Evolutionary conservation across 371 early-diverging fungal species (phyloP).

Genomic region (Entomophthora muscae): DNA sequence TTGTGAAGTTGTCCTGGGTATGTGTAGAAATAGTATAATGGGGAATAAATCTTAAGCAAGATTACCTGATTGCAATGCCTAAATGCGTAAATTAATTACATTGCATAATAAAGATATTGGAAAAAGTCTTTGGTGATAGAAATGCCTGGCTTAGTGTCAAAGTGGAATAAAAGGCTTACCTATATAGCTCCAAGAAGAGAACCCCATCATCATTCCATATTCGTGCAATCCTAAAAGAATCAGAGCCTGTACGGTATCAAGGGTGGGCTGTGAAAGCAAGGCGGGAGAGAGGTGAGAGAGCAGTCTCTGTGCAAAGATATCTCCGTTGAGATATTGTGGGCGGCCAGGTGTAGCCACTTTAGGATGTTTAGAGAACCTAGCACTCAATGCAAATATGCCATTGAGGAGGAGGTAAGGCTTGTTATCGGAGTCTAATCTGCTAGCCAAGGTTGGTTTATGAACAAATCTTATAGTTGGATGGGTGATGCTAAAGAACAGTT

Average conservation of each 20-base stretch:
- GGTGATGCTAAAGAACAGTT: neutral
- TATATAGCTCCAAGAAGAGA: conserved; percentile 7
- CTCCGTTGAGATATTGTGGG: conserved; percentile 1
- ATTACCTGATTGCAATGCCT: conserved; percentile 5
- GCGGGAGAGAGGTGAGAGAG: neutral
- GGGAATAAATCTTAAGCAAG: neutral
- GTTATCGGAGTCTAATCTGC: neutral
- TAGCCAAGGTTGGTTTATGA: neutral
- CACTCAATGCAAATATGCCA: neutral
- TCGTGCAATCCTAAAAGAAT: conserved; percentile 7
- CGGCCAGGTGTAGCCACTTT: neutral
- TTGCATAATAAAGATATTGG: too few relatives aligned
- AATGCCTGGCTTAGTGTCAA: too few relatives aligned
- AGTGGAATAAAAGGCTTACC: neutral
- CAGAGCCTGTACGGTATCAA: conserved; percentile 7
- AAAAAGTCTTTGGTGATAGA: too few relatives aligned
- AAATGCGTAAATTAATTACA: neutral
- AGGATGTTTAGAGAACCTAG: conserved; percentile 15
- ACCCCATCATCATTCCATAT: conserved; percentile 9
- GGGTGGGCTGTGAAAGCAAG: conserved; percentile 3
- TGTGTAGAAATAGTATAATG: too few relatives aligned
- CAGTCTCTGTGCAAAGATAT: neutral
- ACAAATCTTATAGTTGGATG: conserved; percentile 5
- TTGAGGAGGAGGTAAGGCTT: neutral
- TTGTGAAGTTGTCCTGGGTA: too few relatives aligned